A percentile compares a stretch with the other conserved stretches of the same genome.
phyloP scores from a whole-genome alignment of 2,329 filamentous ascomycete species.

The Lizonia empirigonia region DNA sequence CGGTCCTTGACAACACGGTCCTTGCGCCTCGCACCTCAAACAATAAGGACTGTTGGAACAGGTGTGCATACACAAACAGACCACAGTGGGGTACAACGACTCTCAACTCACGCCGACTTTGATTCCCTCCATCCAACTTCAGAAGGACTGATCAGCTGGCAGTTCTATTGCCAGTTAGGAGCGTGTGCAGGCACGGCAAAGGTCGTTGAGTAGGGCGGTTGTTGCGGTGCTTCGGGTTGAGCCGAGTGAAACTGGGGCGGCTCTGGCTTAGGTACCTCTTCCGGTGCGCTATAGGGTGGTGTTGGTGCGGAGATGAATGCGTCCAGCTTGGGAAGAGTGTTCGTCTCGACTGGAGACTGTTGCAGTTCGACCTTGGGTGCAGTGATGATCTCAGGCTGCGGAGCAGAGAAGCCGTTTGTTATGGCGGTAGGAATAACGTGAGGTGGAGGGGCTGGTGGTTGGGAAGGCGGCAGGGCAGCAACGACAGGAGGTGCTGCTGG shows the following conservation, averaged over 20 bases:
- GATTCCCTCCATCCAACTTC: background rate
- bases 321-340: conserved; percentile 16
- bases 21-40: background rate
- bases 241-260: background rate
- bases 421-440: background rate
- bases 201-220: background rate
- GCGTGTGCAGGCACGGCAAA: conserved; percentile 8
- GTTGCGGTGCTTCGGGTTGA: background rate
- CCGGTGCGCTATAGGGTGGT: conserved; percentile 28
- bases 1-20: too few relatives aligned
- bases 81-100: background rate
- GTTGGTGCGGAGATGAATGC: conserved; percentile 30
- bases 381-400: background rate
- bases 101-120: background rate
- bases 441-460: conserved; percentile 5
- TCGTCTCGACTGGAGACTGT: conserved; percentile 8
- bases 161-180: conserved; percentile 28
- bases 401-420: conserved; percentile 16
- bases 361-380: conserved; percentile 8
- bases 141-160: background rate
- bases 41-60: background rate
- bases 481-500: background rate
- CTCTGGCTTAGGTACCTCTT: conserved; percentile 16
- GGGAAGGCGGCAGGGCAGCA: background rate
- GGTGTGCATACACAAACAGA: background rate